Evolutionary conservation across 305 asterid genomes (phyloP).

Genomic region (Lippia alba): DNA sequence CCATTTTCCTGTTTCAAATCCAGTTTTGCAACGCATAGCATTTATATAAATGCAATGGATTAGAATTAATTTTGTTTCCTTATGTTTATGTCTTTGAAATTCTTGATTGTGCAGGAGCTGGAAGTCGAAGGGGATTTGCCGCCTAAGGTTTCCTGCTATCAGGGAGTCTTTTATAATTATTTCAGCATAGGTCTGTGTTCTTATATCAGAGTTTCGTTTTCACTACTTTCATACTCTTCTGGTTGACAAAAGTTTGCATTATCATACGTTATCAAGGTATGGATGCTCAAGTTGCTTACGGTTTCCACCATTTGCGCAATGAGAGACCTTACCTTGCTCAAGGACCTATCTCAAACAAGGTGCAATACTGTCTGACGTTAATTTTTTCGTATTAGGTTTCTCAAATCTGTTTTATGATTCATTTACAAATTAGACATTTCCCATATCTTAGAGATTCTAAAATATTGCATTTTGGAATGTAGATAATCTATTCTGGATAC

Average conservation of each 20-base stretch:
- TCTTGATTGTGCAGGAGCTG: conserved; percentile 65
- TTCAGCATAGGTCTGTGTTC: conserved; percentile 88
- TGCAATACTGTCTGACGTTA: conserved; percentile 32
- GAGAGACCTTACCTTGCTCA: conserved; percentile 96
- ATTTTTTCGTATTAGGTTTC: too few species aligned
- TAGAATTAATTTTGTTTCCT: not conserved
- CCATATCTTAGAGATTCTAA: too few species aligned
- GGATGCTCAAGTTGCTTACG: conserved; percentile 99
- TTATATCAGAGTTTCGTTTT: conserved; percentile 21
- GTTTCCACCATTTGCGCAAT: conserved; percentile 94
- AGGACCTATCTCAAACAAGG: conserved; percentile 97
- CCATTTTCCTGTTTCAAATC: too few species aligned
- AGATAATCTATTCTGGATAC: conserved; percentile 93
- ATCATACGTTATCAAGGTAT: conserved; percentile 60
- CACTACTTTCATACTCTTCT: conserved; percentile 1
- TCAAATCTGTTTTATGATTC: not conserved
- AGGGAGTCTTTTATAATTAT: conserved; percentile 94
- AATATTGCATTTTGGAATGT: conserved; percentile 33
- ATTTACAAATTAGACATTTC: conserved; percentile 7
- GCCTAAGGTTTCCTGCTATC: conserved; percentile 71
- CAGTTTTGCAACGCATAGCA: too few species aligned
- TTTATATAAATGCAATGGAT: too few species aligned
- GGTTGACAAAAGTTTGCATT: conserved; percentile 10
- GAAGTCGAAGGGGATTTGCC: conserved; percentile 80
- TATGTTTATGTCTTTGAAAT: conserved; percentile 15